Base-by-base conservation (phyloP, 225 moss, liverwort and hornwort species). In the Climacium dendroides region DNA sequence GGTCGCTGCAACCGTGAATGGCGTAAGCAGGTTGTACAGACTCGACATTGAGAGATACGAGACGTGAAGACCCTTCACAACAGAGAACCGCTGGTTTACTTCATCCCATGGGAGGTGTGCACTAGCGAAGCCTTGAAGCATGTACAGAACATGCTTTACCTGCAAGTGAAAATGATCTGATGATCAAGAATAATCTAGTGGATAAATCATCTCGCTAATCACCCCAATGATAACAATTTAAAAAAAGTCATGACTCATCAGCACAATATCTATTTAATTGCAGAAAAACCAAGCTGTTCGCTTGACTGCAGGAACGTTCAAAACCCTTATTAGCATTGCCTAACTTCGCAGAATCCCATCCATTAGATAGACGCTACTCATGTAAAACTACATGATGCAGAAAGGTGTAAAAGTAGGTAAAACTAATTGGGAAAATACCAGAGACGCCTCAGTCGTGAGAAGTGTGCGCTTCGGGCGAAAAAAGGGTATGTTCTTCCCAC, bases 11-110 rank as follows among this genome's bases (percentile, higher is more conserved):
- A 93, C 89, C n/a, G 89, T 94, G 86, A 99, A 96, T 55, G 93
- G 92, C 76, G 79, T 90, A 72, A 99, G 94, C 87, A 99, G 88
- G 87, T 96, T 94, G 90, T 88, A 90, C 62, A 99, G 97, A 90
- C 99, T 97, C n/a, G 99, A 97, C 89, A 96, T 94, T 69, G 97
- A 96, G 74, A 97, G 91, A 87, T 97, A 94, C 32, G 94, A 87
- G 84, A 97, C 94, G 83, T 97, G 95, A 71, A 97, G 87, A 54
- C 97, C 97, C 72, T 90, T 94, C 64, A 91, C 81, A 54, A 96
- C 94, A 83, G 63, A 92, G 89, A 97, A 99, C 59, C 87, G 88
- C 89, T 94, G 92, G n/a, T 71, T 87, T 79, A 43, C 87, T 83
- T 93, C 89, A 87, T 97, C 93, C 99, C 99, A 99, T 83, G 91